These are phyloP conservation scores for Magnusiomyces ingens DNA, from an alignment of 1,139 yeast genomes.

Conservation along the genomic window DNA sequence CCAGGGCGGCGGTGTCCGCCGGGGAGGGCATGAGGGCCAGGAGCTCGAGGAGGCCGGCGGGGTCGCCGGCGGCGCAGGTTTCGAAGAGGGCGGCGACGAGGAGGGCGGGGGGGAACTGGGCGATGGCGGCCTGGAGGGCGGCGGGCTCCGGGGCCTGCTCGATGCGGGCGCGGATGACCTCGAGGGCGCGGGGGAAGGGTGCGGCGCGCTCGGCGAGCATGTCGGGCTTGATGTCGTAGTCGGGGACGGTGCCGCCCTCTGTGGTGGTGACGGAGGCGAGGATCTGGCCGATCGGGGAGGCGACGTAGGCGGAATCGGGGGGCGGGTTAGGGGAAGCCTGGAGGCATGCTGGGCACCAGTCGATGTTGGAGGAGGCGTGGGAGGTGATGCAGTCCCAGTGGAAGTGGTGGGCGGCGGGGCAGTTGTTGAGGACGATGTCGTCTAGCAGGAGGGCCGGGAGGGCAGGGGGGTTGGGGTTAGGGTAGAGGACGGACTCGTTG, in stretches of 20 bases:
- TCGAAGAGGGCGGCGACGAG: slow-evolving; percentile 16
- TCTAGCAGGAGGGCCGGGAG: not conserved
- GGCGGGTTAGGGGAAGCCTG: too few relatives aligned
- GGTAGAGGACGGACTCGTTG: not conserved
- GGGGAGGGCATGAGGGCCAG: slow-evolving; percentile 8
- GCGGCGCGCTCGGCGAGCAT: slow-evolving; percentile 18
- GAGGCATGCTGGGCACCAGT: slow-evolving; percentile 20
- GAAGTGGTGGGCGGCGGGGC: slow-evolving; percentile 19
- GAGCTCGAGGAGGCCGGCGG: slow-evolving; percentile 18
- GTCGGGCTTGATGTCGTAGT: slow-evolving; percentile 18
- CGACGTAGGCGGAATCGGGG: slow-evolving; percentile 4
- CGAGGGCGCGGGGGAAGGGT: slow-evolving; percentile 15
- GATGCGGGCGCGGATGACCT: not conserved
- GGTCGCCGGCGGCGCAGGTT: slow-evolving; percentile 21
- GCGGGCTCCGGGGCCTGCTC: not conserved
- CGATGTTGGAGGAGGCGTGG: slow-evolving; percentile 11
- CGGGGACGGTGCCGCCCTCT: slow-evolving; percentile 20
- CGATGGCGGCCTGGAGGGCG: not conserved
- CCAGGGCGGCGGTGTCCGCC: not conserved
- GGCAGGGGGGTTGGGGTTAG: not conserved
- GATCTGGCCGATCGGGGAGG: slow-evolving; percentile 11
- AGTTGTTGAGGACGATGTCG: not conserved
- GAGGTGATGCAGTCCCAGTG: slow-evolving; percentile 23
- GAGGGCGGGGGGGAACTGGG: slow-evolving; percentile 2
- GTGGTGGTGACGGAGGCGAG: slow-evolving; percentile 17